Percentiles rank a stretch among this genome's conserved stretches.
Conservation (phyloP, 176 grass and related monocot genomes). For the Triticum monococcum region DNA sequence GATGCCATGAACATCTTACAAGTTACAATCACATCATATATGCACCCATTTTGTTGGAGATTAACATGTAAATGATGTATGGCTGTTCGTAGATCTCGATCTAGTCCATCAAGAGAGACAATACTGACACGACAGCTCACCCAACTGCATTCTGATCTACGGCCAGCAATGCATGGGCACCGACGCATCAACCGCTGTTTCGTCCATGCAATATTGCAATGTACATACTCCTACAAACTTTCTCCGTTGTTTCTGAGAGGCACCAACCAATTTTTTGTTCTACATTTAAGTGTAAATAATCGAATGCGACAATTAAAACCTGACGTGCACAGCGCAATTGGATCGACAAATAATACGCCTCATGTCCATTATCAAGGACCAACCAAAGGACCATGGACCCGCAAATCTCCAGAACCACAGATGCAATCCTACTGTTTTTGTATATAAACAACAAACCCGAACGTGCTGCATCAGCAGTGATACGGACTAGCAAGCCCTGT, state of each 20-base stretch:
- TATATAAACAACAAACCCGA: neutral
- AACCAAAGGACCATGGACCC: neutral
- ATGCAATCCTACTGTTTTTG: neutral
- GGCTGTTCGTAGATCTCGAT: neutral
- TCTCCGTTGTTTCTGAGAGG: too few species aligned
- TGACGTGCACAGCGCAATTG: neutral
- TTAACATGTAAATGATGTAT: neutral
- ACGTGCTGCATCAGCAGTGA: neutral
- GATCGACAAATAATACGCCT: neutral
- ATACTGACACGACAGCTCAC: neutral
- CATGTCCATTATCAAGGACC: neutral
- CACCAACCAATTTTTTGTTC: neutral
- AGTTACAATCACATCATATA: too few species aligned
- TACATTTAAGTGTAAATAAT: neutral
- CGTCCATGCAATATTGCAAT: neutral
- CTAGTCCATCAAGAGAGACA: neutral
- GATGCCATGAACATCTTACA: too few species aligned
- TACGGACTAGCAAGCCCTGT: neutral
- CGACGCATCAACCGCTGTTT: neutral
- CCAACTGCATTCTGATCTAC: neutral
- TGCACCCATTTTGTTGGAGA: too few species aligned
- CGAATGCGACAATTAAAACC: neutral
- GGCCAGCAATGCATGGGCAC: neutral
- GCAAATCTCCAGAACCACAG: neutral
- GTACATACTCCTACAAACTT: too few species aligned